Conservation (phyloP, 768 basidiomycete species). For the Boletus rubroflammeus region DNA sequence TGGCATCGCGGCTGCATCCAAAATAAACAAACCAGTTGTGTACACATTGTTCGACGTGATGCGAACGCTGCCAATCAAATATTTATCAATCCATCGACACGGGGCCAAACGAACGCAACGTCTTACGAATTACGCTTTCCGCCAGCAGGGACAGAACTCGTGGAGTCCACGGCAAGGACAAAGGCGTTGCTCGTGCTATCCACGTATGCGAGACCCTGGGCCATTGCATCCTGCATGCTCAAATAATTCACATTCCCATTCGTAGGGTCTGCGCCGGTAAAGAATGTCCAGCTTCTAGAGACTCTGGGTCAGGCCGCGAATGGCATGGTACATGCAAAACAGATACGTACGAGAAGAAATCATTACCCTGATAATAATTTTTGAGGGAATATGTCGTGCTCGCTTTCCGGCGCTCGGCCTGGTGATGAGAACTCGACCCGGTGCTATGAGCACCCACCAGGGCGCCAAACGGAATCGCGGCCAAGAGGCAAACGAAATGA, state of each 20-base stretch:
- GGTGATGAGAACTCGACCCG: slow-evolving; percentile 11
- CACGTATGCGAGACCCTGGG: slow-evolving; percentile 56
- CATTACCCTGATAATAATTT: slow-evolving; percentile 40
- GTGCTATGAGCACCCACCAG: slow-evolving; percentile 25
- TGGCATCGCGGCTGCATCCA: slow-evolving; percentile 68
- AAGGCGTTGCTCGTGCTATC: slow-evolving; percentile 44
- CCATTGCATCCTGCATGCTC: slow-evolving; percentile 41
- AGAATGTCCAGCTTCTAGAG: slow-evolving; percentile 62
- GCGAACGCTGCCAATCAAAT: slow-evolving; percentile 46
- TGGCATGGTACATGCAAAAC: not conserved
- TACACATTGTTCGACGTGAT: slow-evolving; percentile 60
- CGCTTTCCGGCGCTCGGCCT: not conserved
- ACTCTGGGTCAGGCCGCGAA: not conserved
- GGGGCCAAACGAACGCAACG: not conserved
- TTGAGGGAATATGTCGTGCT: slow-evolving; percentile 31
- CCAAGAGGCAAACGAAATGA: slow-evolving; percentile 24
- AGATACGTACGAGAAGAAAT: slow-evolving; percentile 52
- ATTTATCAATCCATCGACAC: not conserved
- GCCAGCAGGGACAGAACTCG: slow-evolving; percentile 42
- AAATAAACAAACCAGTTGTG: slow-evolving; percentile 63
- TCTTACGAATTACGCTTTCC: slow-evolving; percentile 51
- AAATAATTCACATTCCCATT: slow-evolving; percentile 65
- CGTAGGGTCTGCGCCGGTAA: slow-evolving; percentile 59
- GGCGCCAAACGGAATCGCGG: slow-evolving; percentile 27
- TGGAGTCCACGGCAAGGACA: slow-evolving; percentile 60